Evolutionary conservation across 345 rosid genomes (phyloP).

Genomic region (Euphorbia peplus): DNA sequence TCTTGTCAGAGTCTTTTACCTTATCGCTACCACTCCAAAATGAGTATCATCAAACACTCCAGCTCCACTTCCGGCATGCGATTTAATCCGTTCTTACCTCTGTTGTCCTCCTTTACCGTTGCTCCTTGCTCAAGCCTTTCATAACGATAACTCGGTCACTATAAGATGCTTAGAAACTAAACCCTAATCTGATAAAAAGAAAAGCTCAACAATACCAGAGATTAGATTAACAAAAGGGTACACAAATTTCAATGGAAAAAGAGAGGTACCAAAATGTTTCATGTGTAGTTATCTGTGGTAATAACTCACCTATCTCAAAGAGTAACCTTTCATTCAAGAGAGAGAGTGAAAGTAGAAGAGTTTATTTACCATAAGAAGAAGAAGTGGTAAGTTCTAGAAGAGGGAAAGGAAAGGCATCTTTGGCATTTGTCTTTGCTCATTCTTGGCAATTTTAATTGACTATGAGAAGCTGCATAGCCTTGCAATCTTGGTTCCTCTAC

Average conservation of each 20-base stretch:
- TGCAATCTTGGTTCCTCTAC: too few species aligned
- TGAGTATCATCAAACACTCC: too few species aligned
- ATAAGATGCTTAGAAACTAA: too few species aligned
- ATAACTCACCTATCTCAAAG: conserved; percentile 28
- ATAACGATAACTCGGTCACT: too few species aligned
- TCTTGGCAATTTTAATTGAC: conserved; percentile 43
- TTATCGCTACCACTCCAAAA: too few species aligned
- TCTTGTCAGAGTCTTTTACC: too few species aligned
- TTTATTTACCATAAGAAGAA: conserved; percentile 40
- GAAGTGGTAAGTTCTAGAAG: conserved; percentile 59
- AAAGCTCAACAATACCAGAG: neutral
- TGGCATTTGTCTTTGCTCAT: conserved; percentile 57
- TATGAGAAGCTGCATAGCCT: conserved; percentile 32
- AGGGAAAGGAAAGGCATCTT: conserved; percentile 78
- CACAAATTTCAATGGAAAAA: conserved; percentile 35
- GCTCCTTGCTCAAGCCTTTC: too few species aligned
- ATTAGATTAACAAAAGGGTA: conserved; percentile 5
- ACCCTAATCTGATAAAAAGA: too few species aligned
- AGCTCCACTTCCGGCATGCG: too few species aligned
- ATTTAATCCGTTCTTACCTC: too few species aligned
- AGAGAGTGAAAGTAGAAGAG: conserved; percentile 61
- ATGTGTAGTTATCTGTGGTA: conserved; percentile 68
- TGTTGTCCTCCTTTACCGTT: too few species aligned
- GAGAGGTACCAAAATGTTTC: conserved; percentile 55
- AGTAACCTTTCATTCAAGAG: conserved; percentile 35